phyloP scores from a whole-genome alignment of 306 rosid genomes.

The Neltuma alba region DNA sequence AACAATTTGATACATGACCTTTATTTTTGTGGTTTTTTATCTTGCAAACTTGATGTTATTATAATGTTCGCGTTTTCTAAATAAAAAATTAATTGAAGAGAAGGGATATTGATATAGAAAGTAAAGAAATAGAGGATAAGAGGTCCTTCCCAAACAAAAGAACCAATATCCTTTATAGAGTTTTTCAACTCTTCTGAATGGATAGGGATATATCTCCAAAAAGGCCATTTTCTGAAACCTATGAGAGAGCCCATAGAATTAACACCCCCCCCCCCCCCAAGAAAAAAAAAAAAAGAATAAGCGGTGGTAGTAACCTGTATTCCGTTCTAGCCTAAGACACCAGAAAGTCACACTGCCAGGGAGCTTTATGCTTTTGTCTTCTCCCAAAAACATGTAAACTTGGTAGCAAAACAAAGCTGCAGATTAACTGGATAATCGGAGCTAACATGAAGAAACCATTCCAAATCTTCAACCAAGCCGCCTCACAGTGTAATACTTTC shows the following conservation, averaged over 20 bases:
- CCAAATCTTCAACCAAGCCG: neutral
- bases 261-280: neutral
- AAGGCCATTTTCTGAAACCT: neutral
- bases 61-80: neutral
- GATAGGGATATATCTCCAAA: neutral
- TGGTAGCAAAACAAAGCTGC: neutral
- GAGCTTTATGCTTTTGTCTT: neutral
- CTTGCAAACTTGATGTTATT: slow-evolving; percentile 18
- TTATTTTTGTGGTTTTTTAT: slow-evolving; percentile 21
- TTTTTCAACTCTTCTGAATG: neutral
- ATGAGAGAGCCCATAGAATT: neutral
- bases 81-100: neutral
- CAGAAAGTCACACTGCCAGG: neutral
- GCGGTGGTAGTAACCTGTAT: neutral
- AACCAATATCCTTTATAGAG: neutral
- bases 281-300: neutral
- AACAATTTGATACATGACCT: slow-evolving; percentile 31
- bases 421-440: neutral
- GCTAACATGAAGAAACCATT: neutral
- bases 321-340: neutral
- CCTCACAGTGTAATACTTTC: neutral
- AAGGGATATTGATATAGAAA: neutral
- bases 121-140: neutral
- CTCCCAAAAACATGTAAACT: neutral
- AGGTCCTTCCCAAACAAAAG: neutral